A percentile compares a stretch with the other conserved stretches of the same genome.
Conservation (phyloP, 1,139 yeast species). For the Pichia sp. region DNA sequence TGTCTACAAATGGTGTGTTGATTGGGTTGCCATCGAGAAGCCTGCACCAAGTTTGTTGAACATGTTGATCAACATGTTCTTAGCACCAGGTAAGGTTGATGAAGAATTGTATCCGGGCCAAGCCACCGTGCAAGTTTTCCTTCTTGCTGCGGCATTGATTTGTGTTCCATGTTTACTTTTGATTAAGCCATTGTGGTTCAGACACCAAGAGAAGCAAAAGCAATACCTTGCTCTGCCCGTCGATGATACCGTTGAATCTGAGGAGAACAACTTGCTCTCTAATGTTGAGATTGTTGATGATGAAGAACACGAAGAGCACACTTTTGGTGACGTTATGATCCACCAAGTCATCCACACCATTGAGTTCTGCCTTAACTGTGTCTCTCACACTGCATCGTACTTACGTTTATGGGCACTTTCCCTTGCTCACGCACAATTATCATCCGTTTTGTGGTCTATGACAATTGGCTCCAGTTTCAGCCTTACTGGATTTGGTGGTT, state of each 20-base stretch:
- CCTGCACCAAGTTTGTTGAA: conserved; percentile 79
- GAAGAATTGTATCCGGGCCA: conserved; percentile 64
- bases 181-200: conserved; percentile 53
- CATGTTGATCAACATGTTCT: conserved; percentile 76
- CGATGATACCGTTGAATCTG: conserved; percentile 11
- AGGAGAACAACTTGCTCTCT: conserved; percentile 28
- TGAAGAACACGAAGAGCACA: conserved; percentile 48
- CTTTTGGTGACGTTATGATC: conserved; percentile 70
- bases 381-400: conserved; percentile 74
- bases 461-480: conserved; percentile 49
- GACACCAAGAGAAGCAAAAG: conserved; percentile 23
- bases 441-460: conserved; percentile 74
- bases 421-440: conserved; percentile 71
- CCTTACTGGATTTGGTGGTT: conserved; percentile 42
- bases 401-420: conserved; percentile 75
- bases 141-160: conserved; percentile 52
- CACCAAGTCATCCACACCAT: conserved; percentile 77
- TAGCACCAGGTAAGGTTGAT: conserved; percentile 66
- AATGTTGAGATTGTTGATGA: conserved; percentile 31
- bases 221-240: conserved; percentile 19
- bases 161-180: conserved; percentile 75
- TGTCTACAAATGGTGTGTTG: conserved; percentile 71
- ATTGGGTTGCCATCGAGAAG: conserved; percentile 61
- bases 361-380: conserved; percentile 73
- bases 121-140: conserved; percentile 49